Conservation (phyloP, 768 basidiomycete species). For the Pleurotus cornucopiae region DNA sequence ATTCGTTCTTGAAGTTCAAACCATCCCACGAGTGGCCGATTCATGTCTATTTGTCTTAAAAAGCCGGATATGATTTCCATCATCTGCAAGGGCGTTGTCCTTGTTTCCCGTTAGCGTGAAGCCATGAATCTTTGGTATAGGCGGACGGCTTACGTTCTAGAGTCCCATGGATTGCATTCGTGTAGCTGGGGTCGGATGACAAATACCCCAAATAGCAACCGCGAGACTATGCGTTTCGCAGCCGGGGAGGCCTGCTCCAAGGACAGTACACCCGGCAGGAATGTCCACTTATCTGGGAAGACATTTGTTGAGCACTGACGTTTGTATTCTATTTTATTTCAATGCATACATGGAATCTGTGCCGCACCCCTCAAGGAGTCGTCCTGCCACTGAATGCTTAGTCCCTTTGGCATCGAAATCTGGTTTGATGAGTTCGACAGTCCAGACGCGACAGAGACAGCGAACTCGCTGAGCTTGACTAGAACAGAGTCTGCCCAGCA, state of each 20-base stretch:
- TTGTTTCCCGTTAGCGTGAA: slow-evolving; percentile 4
- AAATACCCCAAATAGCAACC: slow-evolving; percentile 50
- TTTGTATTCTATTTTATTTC: background rate
- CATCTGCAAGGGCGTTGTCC: slow-evolving; percentile 15
- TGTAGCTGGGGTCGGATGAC: slow-evolving; percentile 45
- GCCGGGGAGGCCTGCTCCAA: slow-evolving; percentile 55
- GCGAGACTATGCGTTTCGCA: slow-evolving; percentile 53
- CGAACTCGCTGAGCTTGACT: slow-evolving; percentile 43
- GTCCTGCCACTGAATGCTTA: slow-evolving; percentile 40
- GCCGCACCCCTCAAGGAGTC: slow-evolving; percentile 54
- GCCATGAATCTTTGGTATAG: slow-evolving; percentile 10
- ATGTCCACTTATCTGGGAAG: slow-evolving; percentile 49
- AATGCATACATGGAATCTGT: slow-evolving; percentile 47
- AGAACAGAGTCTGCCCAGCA: slow-evolving; percentile 68
- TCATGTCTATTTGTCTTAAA: slow-evolving; percentile 11
- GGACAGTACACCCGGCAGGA: slow-evolving; percentile 37
- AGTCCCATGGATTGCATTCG: slow-evolving; percentile 18
- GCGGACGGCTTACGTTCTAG: slow-evolving; percentile 12
- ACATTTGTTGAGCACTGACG: slow-evolving; percentile 9
- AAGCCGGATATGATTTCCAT: slow-evolving; percentile 15
- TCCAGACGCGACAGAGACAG: slow-evolving; percentile 16
- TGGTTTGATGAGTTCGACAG: slow-evolving; percentile 25
- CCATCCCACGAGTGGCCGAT: slow-evolving; percentile 13
- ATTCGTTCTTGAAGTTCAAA: slow-evolving; percentile 25
- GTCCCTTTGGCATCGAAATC: slow-evolving; percentile 21